Conservation (phyloP, 345 rosid species). For the Rhizophora mangle region DNA sequence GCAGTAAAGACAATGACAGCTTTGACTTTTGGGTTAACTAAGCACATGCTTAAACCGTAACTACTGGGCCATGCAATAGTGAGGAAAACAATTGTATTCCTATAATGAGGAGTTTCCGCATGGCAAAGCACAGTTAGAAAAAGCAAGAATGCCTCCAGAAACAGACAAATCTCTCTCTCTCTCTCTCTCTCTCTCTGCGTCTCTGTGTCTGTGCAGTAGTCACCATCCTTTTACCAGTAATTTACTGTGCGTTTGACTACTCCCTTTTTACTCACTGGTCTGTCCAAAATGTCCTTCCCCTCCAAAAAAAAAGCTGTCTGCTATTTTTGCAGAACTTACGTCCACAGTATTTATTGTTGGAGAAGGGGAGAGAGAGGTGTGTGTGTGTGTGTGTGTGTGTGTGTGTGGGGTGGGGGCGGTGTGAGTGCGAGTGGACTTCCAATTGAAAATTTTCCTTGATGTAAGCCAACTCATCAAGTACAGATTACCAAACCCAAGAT, state of each 20-base stretch:
- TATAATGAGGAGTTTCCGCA: slow-evolving; percentile 5
- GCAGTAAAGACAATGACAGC: slow-evolving; percentile 25
- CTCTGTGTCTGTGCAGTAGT: slow-evolving; percentile 16
- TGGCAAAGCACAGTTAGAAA: background rate
- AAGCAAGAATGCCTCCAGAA: background rate
- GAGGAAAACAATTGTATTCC: slow-evolving; percentile 11
- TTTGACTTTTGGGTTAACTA: background rate
- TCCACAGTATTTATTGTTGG: background rate
- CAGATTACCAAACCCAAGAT: slow-evolving; percentile 21
- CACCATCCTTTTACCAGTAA: slow-evolving; percentile 26
- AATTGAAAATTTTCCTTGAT: slow-evolving; percentile 1
- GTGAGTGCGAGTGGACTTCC: too few relatives aligned
- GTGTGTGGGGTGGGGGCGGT: too few relatives aligned
- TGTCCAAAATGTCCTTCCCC: slow-evolving; percentile 15
- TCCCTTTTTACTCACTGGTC: slow-evolving; percentile 39
- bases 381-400: too few relatives aligned
- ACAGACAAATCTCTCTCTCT: slow-evolving; percentile 15
- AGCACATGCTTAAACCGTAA: background rate
- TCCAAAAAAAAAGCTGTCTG: background rate
- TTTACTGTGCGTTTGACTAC: slow-evolving; percentile 39
- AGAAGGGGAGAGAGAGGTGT: background rate
- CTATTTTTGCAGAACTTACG: slow-evolving; percentile 3
- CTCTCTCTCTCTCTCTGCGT: slow-evolving; percentile 10
- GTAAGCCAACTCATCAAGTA: slow-evolving; percentile 5
- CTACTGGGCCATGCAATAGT: background rate